phyloP scores from a whole-genome alignment of 78 protist genomes.

The Diacronema lutheri region DNA sequence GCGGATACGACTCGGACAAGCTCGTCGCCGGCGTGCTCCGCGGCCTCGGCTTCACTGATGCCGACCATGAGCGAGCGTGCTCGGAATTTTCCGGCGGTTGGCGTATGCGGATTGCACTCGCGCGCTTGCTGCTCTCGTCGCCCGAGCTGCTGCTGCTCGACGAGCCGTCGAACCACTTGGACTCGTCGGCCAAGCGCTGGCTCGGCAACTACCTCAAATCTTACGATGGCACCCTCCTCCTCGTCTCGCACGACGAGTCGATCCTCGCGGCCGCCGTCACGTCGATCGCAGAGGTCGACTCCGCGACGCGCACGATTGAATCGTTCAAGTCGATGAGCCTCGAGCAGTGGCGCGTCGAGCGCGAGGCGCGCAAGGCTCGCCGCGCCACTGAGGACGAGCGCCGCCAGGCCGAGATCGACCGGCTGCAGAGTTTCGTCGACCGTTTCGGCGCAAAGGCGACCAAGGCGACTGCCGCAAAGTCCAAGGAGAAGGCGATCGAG shows the following conservation, averaged over 20 bases:
- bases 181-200: not conserved
- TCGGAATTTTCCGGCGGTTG: not conserved
- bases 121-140: not conserved
- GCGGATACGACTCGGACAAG: not conserved
- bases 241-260: conserved; percentile 9
- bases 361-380: conserved; percentile 6
- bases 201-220: not conserved
- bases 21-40: not conserved
- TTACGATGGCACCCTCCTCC: not conserved
- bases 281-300: not conserved
- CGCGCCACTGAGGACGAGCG: too few relatives aligned
- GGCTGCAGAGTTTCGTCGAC: not conserved
- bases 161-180: conserved; percentile 10
- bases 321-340: not conserved
- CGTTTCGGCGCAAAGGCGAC: conserved; percentile 7
- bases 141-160: not conserved
- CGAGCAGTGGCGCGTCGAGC: not conserved
- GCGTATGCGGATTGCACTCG: conserved; percentile 15
- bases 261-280: not conserved
- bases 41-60: conserved; percentile 19
- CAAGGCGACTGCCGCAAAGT: not conserved
- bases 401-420: not conserved
- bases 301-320: not conserved
- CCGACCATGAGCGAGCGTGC: conserved; percentile 7
- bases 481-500: too few relatives aligned